Percentiles rank a stretch among this genome's conserved stretches.
These are phyloP conservation scores for Entomophthora muscae DNA, from an alignment of 371 early-diverging fungal species.

Conservation along the genomic window DNA sequence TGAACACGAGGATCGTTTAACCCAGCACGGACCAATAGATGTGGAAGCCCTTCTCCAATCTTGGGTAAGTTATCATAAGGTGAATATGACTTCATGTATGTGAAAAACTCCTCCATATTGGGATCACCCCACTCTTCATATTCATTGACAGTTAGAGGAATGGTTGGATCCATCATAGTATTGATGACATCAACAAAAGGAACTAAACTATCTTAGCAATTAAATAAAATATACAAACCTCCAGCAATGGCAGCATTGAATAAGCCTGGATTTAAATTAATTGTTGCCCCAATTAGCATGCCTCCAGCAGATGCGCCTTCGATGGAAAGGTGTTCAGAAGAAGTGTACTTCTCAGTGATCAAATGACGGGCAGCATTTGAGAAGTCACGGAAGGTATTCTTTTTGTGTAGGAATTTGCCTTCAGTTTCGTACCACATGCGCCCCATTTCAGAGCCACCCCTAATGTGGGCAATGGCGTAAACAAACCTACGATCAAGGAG, in stretches of 20 bases:
- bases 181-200: slow-evolving; percentile 32
- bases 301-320: slow-evolving; percentile 43
- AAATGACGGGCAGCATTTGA: slow-evolving; percentile 25
- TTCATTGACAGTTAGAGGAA: slow-evolving; percentile 31
- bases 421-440: slow-evolving; percentile 31
- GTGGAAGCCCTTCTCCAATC: slow-evolving; percentile 19
- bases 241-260: slow-evolving; percentile 31
- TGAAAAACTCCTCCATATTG: slow-evolving; percentile 18
- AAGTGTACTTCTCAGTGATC: slow-evolving; percentile 34
- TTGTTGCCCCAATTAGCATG: slow-evolving; percentile 27
- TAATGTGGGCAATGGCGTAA: slow-evolving; percentile 39
- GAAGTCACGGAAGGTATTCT: slow-evolving; percentile 38
- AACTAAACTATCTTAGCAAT: slow-evolving; percentile 11
- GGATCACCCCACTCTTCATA: slow-evolving; percentile 35
- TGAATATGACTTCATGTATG: slow-evolving; percentile 25
- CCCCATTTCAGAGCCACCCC: slow-evolving; percentile 41
- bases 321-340: slow-evolving; percentile 23
- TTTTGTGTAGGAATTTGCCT: slow-evolving; percentile 33
- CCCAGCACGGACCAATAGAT: slow-evolving; percentile 35
- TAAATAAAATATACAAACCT: not conserved
- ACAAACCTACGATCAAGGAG: slow-evolving; percentile 27
- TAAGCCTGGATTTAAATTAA: slow-evolving; percentile 34
- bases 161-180: slow-evolving; percentile 30
- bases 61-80: slow-evolving; percentile 18
- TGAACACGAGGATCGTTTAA: slow-evolving; percentile 42